Conservation (phyloP, 495 filamentous ascomycete species). For the Staphylotrichum longicolle region DNA sequence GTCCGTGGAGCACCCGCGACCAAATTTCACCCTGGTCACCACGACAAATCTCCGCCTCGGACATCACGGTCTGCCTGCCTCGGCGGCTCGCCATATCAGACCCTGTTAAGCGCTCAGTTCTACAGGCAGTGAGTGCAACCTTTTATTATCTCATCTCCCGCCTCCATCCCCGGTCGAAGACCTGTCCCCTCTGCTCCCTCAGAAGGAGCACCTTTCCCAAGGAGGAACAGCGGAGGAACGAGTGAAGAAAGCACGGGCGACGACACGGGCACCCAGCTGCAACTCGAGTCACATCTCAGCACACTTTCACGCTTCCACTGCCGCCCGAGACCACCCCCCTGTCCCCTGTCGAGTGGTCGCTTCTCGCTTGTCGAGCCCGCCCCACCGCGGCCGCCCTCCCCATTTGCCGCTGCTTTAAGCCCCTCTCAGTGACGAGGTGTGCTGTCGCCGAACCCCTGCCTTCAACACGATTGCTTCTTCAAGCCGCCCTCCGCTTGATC, state of each 20-base stretch:
- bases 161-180: constrained; percentile 4
- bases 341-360: constrained; percentile 38
- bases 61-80: constrained; percentile 11
- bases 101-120: constrained; percentile 19
- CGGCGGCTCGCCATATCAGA: constrained; percentile 12
- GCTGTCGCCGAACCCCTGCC: constrained; percentile 19
- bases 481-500: constrained; percentile 7
- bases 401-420: constrained; percentile 38
- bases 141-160: constrained; percentile 17
- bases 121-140: constrained; percentile 23
- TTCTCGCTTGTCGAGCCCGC: constrained; percentile 33
- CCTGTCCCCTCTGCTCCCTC: neutral
- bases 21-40: neutral
- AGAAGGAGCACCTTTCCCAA: constrained; percentile 2
- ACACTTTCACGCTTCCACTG: constrained; percentile 27
- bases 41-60: constrained; percentile 9
- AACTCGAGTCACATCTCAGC: constrained; percentile 36
- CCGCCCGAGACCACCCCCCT: constrained; percentile 34
- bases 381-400: constrained; percentile 23
- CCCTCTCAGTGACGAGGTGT: constrained; percentile 27
- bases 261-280: constrained; percentile 27
- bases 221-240: constrained; percentile 11
- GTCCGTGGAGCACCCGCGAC: constrained; percentile 4
- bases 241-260: constrained; percentile 21
- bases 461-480: constrained; percentile 11